These are phyloP conservation scores for Pseudovirgaria hyperparasitica DNA, from an alignment of 2,329 filamentous ascomycete species.

Conservation along the genomic window DNA sequence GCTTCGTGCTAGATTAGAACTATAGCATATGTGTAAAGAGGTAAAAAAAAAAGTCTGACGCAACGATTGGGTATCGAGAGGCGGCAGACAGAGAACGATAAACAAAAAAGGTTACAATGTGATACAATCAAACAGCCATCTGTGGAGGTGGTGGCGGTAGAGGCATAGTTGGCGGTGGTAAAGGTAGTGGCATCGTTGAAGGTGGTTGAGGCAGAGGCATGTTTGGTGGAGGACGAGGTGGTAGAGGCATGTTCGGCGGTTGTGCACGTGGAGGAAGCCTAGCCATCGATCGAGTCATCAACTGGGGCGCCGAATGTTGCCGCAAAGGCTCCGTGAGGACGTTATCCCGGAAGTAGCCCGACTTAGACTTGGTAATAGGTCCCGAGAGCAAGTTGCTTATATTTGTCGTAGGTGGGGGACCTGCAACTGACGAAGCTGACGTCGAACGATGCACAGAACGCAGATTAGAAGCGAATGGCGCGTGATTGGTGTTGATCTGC, in stretches of 20 bases:
- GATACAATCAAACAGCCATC: too few species aligned
- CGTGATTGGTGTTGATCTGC: slow-evolving; percentile 29
- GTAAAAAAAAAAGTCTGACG: too few species aligned
- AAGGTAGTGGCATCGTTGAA: too few species aligned
- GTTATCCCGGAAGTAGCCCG: slow-evolving; percentile 7
- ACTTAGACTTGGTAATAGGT: slow-evolving; percentile 1
- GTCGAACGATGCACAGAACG: slow-evolving; percentile 11
- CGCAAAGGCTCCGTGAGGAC: slow-evolving; percentile 14
- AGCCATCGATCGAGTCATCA: slow-evolving; percentile 21
- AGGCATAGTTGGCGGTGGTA: too few species aligned
- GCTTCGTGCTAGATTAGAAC: too few species aligned
- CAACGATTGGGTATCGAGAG: too few species aligned
- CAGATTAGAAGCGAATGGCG: slow-evolving; percentile 29
- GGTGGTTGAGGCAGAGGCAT: too few species aligned
- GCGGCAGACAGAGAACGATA: too few species aligned
- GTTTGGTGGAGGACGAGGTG: slow-evolving; percentile 24
- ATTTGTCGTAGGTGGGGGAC: slow-evolving; percentile 18
- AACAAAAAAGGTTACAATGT: too few species aligned
- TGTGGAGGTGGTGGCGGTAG: too few species aligned
- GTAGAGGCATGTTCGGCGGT: slow-evolving; percentile 32
- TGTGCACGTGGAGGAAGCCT: slow-evolving; percentile 32
- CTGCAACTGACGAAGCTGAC: slow-evolving; percentile 15
- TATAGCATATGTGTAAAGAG: too few species aligned
- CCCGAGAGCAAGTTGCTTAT: slow-evolving; percentile 8
- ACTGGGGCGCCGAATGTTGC: slow-evolving; percentile 11